Conservation (phyloP, 306 rosid species). For the Amphicarpaea edgeworthii region DNA sequence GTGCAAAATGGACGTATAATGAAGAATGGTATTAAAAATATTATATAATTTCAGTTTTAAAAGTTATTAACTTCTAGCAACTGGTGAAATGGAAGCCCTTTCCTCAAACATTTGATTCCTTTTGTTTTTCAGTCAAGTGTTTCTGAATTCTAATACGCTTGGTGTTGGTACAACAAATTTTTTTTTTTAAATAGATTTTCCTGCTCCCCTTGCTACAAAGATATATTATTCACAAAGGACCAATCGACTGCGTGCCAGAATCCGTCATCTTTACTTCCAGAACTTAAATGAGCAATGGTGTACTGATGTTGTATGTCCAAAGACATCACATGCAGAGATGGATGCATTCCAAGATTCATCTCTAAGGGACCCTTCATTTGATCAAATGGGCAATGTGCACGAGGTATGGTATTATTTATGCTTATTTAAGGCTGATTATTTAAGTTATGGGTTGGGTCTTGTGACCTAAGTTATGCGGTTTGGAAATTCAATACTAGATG, state of each 20-base stretch:
- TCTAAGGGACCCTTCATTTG: slow-evolving; percentile 50
- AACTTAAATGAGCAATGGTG: slow-evolving; percentile 58
- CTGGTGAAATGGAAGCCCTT: slow-evolving; percentile 43
- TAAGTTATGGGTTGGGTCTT: slow-evolving; percentile 20
- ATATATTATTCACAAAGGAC: slow-evolving; percentile 85
- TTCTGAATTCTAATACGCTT: slow-evolving; percentile 21
- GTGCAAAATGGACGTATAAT: slow-evolving; percentile 45
- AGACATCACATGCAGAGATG: slow-evolving; percentile 46
- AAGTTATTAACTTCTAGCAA: slow-evolving; percentile 29
- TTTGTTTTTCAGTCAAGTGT: slow-evolving; percentile 34
- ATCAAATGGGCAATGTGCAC: slow-evolving; percentile 46
- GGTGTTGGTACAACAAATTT: slow-evolving; percentile 30
- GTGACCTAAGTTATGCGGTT: neutral
- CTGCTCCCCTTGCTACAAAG: slow-evolving; percentile 92
- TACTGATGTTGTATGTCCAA: slow-evolving; percentile 50
- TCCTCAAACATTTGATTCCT: slow-evolving; percentile 29
- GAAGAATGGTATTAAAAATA: slow-evolving; percentile 51
- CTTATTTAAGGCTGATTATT: slow-evolving; percentile 15
- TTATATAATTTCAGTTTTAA: slow-evolving; percentile 29
- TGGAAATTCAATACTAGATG: slow-evolving; percentile 12
- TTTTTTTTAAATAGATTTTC: slow-evolving; percentile 64
- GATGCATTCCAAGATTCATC: slow-evolving; percentile 48
- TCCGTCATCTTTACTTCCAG: slow-evolving; percentile 71
- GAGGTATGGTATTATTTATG: slow-evolving; percentile 56
- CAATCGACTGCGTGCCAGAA: slow-evolving; percentile 73